phyloP scores from a whole-genome alignment of 371 early-diverging fungal species.

The Batkoa obscura region DNA sequence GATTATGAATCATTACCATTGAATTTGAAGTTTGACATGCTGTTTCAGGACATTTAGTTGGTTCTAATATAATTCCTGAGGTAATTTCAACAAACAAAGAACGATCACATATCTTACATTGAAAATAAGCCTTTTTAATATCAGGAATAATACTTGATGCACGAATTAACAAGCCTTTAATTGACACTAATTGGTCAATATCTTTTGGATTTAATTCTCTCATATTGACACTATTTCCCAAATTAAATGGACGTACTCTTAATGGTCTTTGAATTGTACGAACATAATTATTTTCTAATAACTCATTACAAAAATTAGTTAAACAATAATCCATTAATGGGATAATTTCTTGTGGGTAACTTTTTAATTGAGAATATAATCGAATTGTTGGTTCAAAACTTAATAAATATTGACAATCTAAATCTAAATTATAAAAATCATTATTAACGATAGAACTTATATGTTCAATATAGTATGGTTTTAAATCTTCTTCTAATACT shows the following conservation, averaged over 20 bases:
- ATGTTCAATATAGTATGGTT: slow-evolving; percentile 46
- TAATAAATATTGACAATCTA: slow-evolving; percentile 75
- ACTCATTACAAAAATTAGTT: slow-evolving; percentile 55
- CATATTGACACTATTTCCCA: slow-evolving; percentile 65
- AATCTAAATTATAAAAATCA: slow-evolving; percentile 45
- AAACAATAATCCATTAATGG: slow-evolving; percentile 86
- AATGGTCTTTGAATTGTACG: slow-evolving; percentile 8
- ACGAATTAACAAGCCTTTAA: slow-evolving; percentile 93
- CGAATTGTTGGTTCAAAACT: slow-evolving; percentile 35
- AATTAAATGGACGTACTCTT: slow-evolving; percentile 82
- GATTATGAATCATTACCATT: slow-evolving; percentile 81
- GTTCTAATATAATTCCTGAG: slow-evolving; percentile 86
- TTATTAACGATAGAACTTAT: slow-evolving; percentile 35
- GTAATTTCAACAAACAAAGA: slow-evolving; percentile 66
- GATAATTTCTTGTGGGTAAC: slow-evolving; percentile 97
- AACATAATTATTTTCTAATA: slow-evolving; percentile 40
- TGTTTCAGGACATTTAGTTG: slow-evolving; percentile 70
- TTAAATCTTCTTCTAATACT: slow-evolving; percentile 23
- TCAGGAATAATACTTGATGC: slow-evolving; percentile 91
- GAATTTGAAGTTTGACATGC: slow-evolving; percentile 60
- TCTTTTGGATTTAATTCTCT: slow-evolving; percentile 91
- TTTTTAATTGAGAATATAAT: slow-evolving; percentile 70
- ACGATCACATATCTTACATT: slow-evolving; percentile 72
- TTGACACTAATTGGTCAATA: slow-evolving; percentile 92
- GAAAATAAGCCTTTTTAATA: slow-evolving; percentile 80